Evolutionary conservation across 1,139 yeast species (phyloP).

Genomic region (Candida tropicalis): DNA sequence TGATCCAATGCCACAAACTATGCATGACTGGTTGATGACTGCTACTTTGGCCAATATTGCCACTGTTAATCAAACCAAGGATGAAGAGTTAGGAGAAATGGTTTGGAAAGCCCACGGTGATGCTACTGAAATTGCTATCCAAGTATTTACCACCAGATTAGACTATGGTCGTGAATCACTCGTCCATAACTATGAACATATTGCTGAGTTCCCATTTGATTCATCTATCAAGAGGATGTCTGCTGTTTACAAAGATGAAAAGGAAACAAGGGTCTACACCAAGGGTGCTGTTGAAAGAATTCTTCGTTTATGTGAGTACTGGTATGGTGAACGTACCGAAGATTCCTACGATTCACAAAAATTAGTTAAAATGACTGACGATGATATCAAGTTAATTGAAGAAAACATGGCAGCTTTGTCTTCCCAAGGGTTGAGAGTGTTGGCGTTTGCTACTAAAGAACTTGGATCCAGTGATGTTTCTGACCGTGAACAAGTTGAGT

Average conservation of each 20-base stretch:
- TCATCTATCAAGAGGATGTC: slow-evolving; percentile 79
- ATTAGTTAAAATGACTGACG: slow-evolving; percentile 39
- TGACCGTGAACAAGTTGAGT: slow-evolving; percentile 57
- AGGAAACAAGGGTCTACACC: slow-evolving; percentile 48
- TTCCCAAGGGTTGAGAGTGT: slow-evolving; percentile 70
- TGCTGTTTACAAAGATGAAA: slow-evolving; percentile 52
- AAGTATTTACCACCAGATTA: slow-evolving; percentile 66
- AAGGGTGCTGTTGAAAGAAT: slow-evolving; percentile 85
- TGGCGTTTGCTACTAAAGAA: slow-evolving; percentile 63
- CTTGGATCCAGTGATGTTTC: slow-evolving; percentile 24
- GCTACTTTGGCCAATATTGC: slow-evolving; percentile 81
- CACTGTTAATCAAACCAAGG: slow-evolving; percentile 38
- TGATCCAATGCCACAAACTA: slow-evolving; percentile 23
- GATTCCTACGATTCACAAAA: slow-evolving; percentile 24
- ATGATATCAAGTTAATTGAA: slow-evolving; percentile 47
- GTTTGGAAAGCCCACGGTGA: slow-evolving; percentile 80
- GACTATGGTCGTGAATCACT: slow-evolving; percentile 49
- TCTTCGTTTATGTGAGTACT: slow-evolving; percentile 55
- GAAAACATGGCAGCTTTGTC: slow-evolving; percentile 65
- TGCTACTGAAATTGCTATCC: slow-evolving; percentile 84
- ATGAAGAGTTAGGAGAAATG: slow-evolving; percentile 35
- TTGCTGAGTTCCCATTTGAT: slow-evolving; percentile 77
- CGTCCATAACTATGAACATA: slow-evolving; percentile 36
- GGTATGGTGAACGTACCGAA: slow-evolving; percentile 43
- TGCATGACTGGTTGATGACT: slow-evolving; percentile 53